Evolutionary conservation across 192 early-diverging fungal species (phyloP), one percentile per base, ranked within the genome.

Genomic region (Entomortierella parvispora): DNA sequence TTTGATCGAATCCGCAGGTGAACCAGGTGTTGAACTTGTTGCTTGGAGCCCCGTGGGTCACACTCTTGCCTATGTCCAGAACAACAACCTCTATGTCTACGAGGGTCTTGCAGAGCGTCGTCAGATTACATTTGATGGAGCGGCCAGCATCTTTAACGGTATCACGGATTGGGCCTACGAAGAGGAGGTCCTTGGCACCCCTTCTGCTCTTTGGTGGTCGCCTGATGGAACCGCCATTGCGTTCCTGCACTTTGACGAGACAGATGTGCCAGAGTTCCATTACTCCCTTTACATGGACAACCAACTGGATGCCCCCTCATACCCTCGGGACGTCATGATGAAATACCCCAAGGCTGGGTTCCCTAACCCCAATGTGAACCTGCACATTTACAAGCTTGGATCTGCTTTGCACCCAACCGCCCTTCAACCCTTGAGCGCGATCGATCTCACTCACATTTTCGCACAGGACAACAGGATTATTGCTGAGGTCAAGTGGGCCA

Each of bases 111-210:
- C 40, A 53, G 77, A 83, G 17, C 90, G 94, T 57, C 86, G 87
- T 46, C 90, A 89, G 45, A 82, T 98, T 32, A 99, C 97, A 2
- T 86, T 82, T 51, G 96, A 97, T 75, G 95, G 96, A 15, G 90
- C 90, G 26, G 81, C 80, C 32, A 86, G 82, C 26, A 86, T 97
- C 22, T 92, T 96, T 65, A 98, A 98, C 69, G 97, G 96, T 8
- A 84, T 97, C 8, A 90, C 95, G n/a, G 97, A 99, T 80, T 99
- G 97, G 97, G 96, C 97, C 0, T 99, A 99, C 62, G 96, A 98
- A 79, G 97, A 99, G 74, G 97, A 99, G 71, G 93, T 99, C 1
- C 86, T 93, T 49, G 80, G 65, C 9, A 71, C 72, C 0, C 85
- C 90, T 14, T 80, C 82, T 12, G 89, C 95, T 5, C 67, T 94